phyloP scores from a whole-genome alignment of 495 filamentous ascomycete species.

The Hypoxylon perforatum region DNA sequence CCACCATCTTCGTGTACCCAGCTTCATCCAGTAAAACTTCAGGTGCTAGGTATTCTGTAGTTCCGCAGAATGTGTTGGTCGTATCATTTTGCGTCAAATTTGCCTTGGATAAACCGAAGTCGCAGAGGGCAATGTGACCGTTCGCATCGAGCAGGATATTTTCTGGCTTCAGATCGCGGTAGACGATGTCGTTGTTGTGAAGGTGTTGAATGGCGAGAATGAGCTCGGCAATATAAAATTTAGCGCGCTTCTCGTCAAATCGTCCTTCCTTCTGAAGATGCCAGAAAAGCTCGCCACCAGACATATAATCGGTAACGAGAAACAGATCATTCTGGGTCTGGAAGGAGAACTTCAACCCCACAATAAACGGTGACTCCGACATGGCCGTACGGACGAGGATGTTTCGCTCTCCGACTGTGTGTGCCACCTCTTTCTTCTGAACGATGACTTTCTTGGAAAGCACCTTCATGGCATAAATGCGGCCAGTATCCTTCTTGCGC shows the following conservation, averaged over 20 bases:
- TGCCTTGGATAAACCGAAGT: constrained; percentile 97
- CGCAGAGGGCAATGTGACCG: constrained; percentile 93
- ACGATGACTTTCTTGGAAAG: constrained; percentile 99
- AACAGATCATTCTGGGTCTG: constrained; percentile 97
- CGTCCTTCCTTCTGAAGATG: constrained; percentile 97
- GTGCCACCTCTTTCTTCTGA: constrained; percentile 98
- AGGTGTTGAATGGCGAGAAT: constrained; percentile 96
- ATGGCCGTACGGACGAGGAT: constrained; percentile 96
- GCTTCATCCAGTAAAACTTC: constrained; percentile 95
- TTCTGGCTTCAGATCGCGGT: constrained; percentile 96
- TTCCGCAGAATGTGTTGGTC: constrained; percentile 98
- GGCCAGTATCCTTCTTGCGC: constrained; percentile 94
- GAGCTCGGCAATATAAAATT: constrained; percentile 98
- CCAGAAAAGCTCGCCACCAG: constrained; percentile 97
- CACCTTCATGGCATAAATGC: constrained; percentile 99
- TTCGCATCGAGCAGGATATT: constrained; percentile 94
- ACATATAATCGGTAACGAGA: constrained; percentile 99
- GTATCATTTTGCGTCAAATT: constrained; percentile 96
- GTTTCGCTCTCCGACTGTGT: constrained; percentile 96
- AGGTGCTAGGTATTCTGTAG: constrained; percentile 95
- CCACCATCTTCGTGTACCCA: constrained; percentile 99
- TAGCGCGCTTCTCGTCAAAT: constrained; percentile 93
- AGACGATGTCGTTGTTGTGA: constrained; percentile 96
- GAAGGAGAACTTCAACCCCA: constrained; percentile 98
- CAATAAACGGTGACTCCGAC: constrained; percentile 96